Base-by-base conservation (phyloP, 495 filamentous ascomycete genomes). In the Tetracladium marchalianum region DNA sequence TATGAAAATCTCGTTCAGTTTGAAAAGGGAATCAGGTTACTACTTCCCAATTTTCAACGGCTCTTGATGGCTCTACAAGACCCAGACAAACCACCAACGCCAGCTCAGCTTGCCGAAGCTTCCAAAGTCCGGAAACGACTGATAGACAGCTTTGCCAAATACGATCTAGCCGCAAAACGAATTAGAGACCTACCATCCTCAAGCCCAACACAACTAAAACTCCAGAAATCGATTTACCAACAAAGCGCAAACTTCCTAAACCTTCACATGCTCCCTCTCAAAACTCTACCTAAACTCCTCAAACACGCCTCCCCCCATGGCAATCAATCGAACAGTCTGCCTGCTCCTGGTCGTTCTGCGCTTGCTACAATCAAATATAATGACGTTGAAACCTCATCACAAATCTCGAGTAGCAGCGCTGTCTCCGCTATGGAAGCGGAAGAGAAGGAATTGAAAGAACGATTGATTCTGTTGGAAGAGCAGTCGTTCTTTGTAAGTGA, bases 1-100 rank as follows among this genome's bases (percentile, higher is more conserved):
- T 97, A 95, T 59, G 82, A 92, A 45, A 92, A 88, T 42, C 69
- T 98, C 3, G 65, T 80, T 5, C 88, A 96, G 55, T 97, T 96
- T 49, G 85, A 97, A 62, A 72, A 78, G 36, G 92, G 92, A 39
- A 96, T 98, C 50, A 77, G 81, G 31, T 66, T 85, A 39, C 71
- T 96, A 44, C 66, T 95, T 46, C 92, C 92, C 0, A 82, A 80
- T 1, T 98, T 98, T 53, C 90, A 96, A 53, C 82, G 79, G 35
- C 69, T 92, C 0, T 72, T 97, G 0, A 41, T 77, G 11, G 71
- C 80, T 3, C 54, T 69, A 37, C 64, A 68, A 49, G 81, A 86
- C 56, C 73, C 78, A 0, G 73, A 80, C 41, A 81, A 78, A 41
- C 83, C 89, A 0, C 89, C 90, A 0, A 76, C 80, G 3, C 75